Base-by-base conservation (phyloP, 306 rosid genomes). In the Neltuma alba region DNA sequence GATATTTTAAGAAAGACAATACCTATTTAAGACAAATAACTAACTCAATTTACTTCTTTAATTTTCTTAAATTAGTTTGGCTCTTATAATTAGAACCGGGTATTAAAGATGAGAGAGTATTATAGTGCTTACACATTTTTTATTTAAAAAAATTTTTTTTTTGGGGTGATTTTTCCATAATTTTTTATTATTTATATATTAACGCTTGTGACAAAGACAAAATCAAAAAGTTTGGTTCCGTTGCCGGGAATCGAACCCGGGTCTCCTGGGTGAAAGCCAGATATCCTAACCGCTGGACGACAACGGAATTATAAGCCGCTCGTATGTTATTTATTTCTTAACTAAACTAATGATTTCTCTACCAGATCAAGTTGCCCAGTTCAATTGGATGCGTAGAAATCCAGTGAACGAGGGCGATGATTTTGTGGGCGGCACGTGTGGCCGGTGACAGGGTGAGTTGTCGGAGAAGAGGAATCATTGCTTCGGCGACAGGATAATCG, bases 201-300 rank as follows among this genome's bases (percentile, higher is more conserved):
- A n/a, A n/a, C n/a, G n/a, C n/a, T n/a, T n/a, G n/a, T n/a, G n/a
- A n/a, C n/a, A n/a, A n/a, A 33, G 4, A 33, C 36, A 33, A 33
- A 33, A 33, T 33, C 2, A 2, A 33, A 2, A 2, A 33, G 36
- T 4, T 33, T 33, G 3, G 4, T 33, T 89, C 88, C 88, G 78
- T 83, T 89, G 89, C 91, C 93, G 89, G 89, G 91, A 89, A 89
- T 89, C 88, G 93, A 89, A 89, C 93, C 90, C 93, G 89, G 91
- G 93, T 89, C 93, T 80, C 89, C 89, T 85, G 89, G 91, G 93
- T 89, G 93, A 89, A 89, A 89, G 91, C 91, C 91, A 85, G 88
- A 85, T 78, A 89, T 89, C 93, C 89, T 87, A 67, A 68, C 73
- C 52, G 54, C 73, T 68, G n/a, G n/a, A n/a, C n/a, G n/a, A n/a